phyloP scores from a whole-genome alignment of 2,329 filamentous ascomycete genomes.

The Hypoxylon sp. region DNA sequence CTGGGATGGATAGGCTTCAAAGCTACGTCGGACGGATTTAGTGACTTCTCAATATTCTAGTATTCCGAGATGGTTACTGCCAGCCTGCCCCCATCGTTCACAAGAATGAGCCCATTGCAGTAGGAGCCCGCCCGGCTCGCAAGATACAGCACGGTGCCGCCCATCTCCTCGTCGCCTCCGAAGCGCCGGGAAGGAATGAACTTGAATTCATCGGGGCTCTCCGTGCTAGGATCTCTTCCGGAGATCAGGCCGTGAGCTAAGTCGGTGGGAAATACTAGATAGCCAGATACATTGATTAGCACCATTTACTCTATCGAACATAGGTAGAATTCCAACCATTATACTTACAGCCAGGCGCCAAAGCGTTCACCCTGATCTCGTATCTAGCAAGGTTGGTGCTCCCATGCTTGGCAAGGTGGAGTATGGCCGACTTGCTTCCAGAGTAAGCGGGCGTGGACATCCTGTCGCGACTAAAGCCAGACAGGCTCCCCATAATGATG shows the following conservation, averaged over 20 bases:
- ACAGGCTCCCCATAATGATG: conserved; percentile 47
- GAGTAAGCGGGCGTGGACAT: conserved; percentile 45
- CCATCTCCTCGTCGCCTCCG: conserved; percentile 49
- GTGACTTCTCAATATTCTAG: conserved; percentile 11
- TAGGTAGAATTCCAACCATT: neutral
- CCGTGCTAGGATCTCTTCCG: conserved; percentile 43
- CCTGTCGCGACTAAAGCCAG: conserved; percentile 42
- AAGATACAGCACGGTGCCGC: conserved; percentile 47
- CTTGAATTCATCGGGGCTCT: conserved; percentile 31
- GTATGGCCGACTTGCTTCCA: conserved; percentile 48
- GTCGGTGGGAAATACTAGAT: conserved; percentile 48
- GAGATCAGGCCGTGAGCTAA: conserved; percentile 38
- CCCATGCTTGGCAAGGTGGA: conserved; percentile 48
- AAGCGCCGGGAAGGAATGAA: conserved; percentile 48
- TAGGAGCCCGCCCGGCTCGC: conserved; percentile 48
- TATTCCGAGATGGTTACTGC: conserved; percentile 46
- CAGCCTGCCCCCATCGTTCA: conserved; percentile 48
- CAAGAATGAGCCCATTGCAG: conserved; percentile 47
- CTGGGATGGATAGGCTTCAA: no score
- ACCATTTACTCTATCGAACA: neutral
- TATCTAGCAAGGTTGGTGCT: conserved; percentile 45
- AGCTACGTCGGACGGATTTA: no score
- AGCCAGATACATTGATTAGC: neutral
- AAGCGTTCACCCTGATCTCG: conserved; percentile 48
- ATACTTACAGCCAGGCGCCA: conserved; percentile 49